Conservation (phyloP, 768 basidiomycete species). For the Hirschioporus abietinus region DNA sequence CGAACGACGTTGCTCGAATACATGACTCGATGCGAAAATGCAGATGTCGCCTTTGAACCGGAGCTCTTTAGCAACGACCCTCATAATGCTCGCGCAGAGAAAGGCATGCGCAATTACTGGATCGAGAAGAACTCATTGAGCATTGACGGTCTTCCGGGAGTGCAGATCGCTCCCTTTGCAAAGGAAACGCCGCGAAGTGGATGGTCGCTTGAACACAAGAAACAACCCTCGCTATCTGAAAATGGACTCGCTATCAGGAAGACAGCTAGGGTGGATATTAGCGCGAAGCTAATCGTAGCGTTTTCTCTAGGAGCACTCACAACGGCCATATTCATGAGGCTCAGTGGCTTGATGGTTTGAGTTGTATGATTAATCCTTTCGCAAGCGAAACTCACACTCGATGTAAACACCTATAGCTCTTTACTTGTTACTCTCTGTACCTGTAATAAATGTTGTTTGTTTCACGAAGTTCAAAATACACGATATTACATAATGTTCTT, state of each 20-base stretch:
- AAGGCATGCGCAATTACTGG: conserved; percentile 57
- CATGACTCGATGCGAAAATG: conserved; percentile 37
- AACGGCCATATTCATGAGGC: neutral
- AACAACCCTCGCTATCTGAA: neutral
- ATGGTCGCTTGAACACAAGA: neutral
- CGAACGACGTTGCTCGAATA: conserved; percentile 47
- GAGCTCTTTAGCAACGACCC: conserved; percentile 9
- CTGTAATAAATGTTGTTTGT: too few relatives aligned
- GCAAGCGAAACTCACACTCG: too few relatives aligned
- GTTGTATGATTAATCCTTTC: too few relatives aligned
- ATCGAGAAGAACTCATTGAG: conserved; percentile 42
- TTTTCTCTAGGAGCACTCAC: neutral
- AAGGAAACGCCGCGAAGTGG: neutral
- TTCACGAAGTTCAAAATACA: too few relatives aligned
- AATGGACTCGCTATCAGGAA: neutral
- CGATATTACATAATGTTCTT: too few relatives aligned
- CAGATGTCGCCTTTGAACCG: conserved; percentile 28
- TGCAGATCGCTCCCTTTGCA: conserved; percentile 17
- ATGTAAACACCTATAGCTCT: too few relatives aligned
- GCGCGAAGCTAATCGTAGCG: neutral
- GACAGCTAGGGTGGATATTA: neutral
- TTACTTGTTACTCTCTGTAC: too few relatives aligned
- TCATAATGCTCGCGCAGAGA: conserved; percentile 17
- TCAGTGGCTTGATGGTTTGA: neutral
- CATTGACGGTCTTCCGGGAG: conserved; percentile 52